Percentiles rank a stretch among this genome's conserved stretches.
phyloP scores from a whole-genome alignment of 306 rosid genomes.

The Fragaria iinumae region DNA sequence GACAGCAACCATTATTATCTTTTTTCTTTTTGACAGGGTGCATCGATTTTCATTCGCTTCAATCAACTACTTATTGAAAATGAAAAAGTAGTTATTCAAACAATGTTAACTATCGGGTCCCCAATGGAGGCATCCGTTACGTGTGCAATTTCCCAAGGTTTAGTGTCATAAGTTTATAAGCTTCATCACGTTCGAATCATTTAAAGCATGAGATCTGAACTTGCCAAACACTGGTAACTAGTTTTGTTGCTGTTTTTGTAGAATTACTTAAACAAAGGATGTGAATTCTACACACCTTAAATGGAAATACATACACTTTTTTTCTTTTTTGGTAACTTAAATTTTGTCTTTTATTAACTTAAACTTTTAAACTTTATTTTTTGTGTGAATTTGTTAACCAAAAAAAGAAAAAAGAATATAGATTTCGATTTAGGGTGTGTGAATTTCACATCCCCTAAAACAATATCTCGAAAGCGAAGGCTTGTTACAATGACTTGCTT shows the following conservation, averaged over 20 bases:
- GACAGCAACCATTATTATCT: not conserved
- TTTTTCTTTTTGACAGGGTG: not conserved
- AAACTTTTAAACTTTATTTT: too few relatives aligned
- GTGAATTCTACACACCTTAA: too few relatives aligned
- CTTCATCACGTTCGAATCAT: not conserved
- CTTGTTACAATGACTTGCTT: not conserved
- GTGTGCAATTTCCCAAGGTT: slow-evolving; percentile 39
- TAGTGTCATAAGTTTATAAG: not conserved
- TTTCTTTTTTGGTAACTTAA: too few relatives aligned
- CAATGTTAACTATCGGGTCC: not conserved
- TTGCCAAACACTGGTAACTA: not conserved
- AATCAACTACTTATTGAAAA: not conserved
- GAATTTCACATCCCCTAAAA: not conserved
- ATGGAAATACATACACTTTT: too few relatives aligned
- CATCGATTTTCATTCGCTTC: not conserved
- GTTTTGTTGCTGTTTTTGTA: not conserved
- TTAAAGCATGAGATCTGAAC: not conserved
- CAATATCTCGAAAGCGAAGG: not conserved
- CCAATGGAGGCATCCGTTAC: slow-evolving; percentile 20
- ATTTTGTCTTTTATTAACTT: too few relatives aligned
- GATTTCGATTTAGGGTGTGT: too few relatives aligned
- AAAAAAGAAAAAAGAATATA: too few relatives aligned
- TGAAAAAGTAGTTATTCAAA: not conserved
- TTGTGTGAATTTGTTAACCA: too few relatives aligned
- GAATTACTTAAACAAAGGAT: too few relatives aligned